phyloP scores from a whole-genome alignment of 1,284 basidiomycete species.

The Tylopilus sp. region DNA sequence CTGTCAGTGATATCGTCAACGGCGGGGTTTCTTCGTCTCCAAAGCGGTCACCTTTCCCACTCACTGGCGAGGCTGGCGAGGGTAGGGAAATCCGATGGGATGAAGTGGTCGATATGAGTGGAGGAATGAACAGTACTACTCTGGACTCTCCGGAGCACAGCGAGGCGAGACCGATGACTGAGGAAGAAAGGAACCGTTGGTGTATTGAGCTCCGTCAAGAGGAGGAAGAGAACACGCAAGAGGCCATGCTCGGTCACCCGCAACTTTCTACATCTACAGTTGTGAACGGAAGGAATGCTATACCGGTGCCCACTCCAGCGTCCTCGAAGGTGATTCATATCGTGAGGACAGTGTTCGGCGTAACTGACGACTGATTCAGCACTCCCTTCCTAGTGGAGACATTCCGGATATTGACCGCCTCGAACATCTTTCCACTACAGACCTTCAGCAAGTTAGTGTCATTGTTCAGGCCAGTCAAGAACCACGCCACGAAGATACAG shows the following conservation, averaged over 20 bases:
- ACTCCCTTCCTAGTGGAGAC: neutral
- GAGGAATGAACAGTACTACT: slow-evolving; percentile 38
- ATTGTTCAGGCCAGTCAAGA: slow-evolving; percentile 44
- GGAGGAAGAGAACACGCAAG: slow-evolving; percentile 45
- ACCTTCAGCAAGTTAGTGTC: slow-evolving; percentile 38
- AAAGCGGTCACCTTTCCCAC: slow-evolving; percentile 1
- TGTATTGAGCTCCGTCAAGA: slow-evolving; percentile 40
- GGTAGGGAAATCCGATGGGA: slow-evolving; percentile 19
- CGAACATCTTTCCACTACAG: slow-evolving; percentile 37
- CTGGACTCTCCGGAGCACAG: slow-evolving; percentile 38
- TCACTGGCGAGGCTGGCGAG: neutral
- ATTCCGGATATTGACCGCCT: slow-evolving; percentile 21
- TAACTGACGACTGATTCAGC: slow-evolving; percentile 21
- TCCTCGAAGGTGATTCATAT: slow-evolving; percentile 23
- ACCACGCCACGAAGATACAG: slow-evolving; percentile 34
- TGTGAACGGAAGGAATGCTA: neutral
- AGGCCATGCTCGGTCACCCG: slow-evolving; percentile 29
- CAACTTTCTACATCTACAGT: neutral
- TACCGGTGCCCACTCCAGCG: slow-evolving; percentile 9
- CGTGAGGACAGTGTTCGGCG: neutral
- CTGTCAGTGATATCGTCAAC: slow-evolving; percentile 28
- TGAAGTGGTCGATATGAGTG: slow-evolving; percentile 34
- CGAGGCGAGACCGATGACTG: slow-evolving; percentile 10
- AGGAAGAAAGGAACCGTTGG: slow-evolving; percentile 22
- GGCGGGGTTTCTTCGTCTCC: neutral